Evolutionary conservation across 2,329 filamentous ascomycete species (phyloP), one percentile per base, ranked within the genome.

Genomic region (Aspergillus floridensis): DNA sequence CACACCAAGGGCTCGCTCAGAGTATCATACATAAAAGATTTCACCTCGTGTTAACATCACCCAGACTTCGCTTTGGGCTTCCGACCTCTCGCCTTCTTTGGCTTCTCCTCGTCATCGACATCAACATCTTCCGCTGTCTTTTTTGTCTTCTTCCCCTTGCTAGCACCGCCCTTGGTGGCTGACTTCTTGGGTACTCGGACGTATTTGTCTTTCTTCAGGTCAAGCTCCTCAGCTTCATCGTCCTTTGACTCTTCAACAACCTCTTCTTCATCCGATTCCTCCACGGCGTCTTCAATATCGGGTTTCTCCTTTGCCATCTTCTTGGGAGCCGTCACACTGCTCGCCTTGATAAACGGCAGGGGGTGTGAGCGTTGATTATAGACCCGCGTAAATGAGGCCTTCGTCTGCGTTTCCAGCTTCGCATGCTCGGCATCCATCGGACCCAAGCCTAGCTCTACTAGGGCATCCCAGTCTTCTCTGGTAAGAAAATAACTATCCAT

Each of bases 401-500:
- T 99, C 22, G 92, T 89, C 76, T 93, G 90, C 2, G 89, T 82
- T 59, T 96, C 92, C 55, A 98, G 88, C 61, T 88, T 89, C 66
- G 96, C 83, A 1, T 80, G 80, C 19, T 88, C 87, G 75, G 93
- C 87, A 63, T 88, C 84, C 83, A 96, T 93, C 1, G 88, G 86
- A 4, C 93, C 95, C 14, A 99, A 85, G 6, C 93, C 93, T 24
- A 99, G 84, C 77, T 99, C 95, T 73, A 92, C 83, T 68, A 99
- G 92, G 10, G 88, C 89, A 72, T 99, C 95, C 75, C 93, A 96
- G 73, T 99, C 95, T 24, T 99, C 95, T 63, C 90, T 89, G 0
- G 95, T 98, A 59, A 99, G 81, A 75, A 89, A 99, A 77, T 99
- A 99, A 72, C 89, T 92, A 72, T 99, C 95, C 95, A 99, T 98